Conservation (phyloP, 2,329 filamentous ascomycete species). For the Dactylellina parvicollis region DNA sequence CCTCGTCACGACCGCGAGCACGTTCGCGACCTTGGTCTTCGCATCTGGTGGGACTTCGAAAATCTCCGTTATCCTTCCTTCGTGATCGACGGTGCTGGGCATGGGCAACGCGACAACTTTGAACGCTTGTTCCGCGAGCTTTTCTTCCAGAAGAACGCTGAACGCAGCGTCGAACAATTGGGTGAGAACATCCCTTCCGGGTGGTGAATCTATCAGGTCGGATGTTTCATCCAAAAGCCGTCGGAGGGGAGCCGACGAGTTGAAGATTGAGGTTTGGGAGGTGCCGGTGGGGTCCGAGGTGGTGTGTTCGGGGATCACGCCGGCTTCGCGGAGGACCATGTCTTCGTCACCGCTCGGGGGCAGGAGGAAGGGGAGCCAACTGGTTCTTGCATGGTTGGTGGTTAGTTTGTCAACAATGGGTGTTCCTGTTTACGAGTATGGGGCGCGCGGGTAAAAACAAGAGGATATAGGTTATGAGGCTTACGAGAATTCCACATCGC, state of each 20-base stretch:
- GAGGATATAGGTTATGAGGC: background rate
- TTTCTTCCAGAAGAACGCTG: conserved; percentile 81
- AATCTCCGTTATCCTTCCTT: conserved; percentile 65
- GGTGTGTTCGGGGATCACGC: conserved; percentile 70
- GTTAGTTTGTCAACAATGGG: conserved; percentile 22
- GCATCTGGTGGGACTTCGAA: conserved; percentile 64
- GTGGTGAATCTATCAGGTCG: conserved; percentile 91
- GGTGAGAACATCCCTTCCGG: conserved; percentile 85
- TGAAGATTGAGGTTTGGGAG: conserved; percentile 61
- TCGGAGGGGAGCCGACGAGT: conserved; percentile 72
- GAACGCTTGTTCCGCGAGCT: conserved; percentile 81
- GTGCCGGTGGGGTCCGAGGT: conserved; percentile 59
- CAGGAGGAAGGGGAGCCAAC: conserved; percentile 86
- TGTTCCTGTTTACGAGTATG: background rate
- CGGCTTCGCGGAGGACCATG: conserved; percentile 84
- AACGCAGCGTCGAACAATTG: conserved; percentile 88
- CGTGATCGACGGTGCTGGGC: conserved; percentile 55
- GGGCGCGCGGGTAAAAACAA: background rate
- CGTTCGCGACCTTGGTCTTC: conserved; percentile 80
- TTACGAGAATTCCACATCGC: conserved; percentile 61
- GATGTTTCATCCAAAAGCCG: conserved; percentile 93
- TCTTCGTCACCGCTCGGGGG: conserved; percentile 82
- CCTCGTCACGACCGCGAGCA: conserved; percentile 86
- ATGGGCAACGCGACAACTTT: conserved; percentile 66
- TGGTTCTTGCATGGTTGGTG: conserved; percentile 63